These are phyloP conservation scores for Candida cerambycidarum DNA, from an alignment of 805 yeast species.

Conservation along the genomic window DNA sequence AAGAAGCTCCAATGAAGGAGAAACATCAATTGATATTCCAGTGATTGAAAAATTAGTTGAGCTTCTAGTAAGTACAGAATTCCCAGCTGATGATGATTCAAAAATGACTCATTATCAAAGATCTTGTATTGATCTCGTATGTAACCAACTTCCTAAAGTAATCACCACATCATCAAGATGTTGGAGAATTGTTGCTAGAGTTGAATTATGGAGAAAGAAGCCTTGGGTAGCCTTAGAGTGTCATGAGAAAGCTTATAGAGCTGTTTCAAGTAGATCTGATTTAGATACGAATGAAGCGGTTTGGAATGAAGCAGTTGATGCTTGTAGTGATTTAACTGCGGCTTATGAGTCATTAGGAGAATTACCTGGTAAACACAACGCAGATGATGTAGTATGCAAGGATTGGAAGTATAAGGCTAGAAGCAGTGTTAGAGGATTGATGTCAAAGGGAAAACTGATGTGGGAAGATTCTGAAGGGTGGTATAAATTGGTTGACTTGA, in stretches of 20 bases:
- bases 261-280: constrained; percentile 63
- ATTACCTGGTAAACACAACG: constrained; percentile 71
- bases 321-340: constrained; percentile 74
- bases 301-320: constrained; percentile 80
- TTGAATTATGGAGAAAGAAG: constrained; percentile 78
- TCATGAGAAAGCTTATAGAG: constrained; percentile 83
- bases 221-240: constrained; percentile 89
- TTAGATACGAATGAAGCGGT: constrained; percentile 56
- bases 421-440: constrained; percentile 65
- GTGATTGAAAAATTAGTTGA: constrained; percentile 73
- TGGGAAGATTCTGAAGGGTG: constrained; percentile 86
- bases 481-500: constrained; percentile 57
- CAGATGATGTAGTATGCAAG: constrained; percentile 81
- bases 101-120: constrained; percentile 62
- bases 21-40: constrained; percentile 68
- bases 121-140: constrained; percentile 69
- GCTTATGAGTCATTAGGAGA: constrained; percentile 91
- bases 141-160: constrained; percentile 64
- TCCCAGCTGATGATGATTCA: constrained; percentile 36
- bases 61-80: constrained; percentile 53
- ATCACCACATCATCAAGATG: constrained; percentile 65
- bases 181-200: constrained; percentile 84
- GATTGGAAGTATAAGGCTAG: constrained; percentile 90
- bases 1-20: constrained; percentile 57
- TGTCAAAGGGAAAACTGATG: constrained; percentile 72